A percentile compares a stretch with the other conserved stretches of the same genome.
Conservation (phyloP, 1,284 basidiomycete species). For the Marasmius fiardii region DNA sequence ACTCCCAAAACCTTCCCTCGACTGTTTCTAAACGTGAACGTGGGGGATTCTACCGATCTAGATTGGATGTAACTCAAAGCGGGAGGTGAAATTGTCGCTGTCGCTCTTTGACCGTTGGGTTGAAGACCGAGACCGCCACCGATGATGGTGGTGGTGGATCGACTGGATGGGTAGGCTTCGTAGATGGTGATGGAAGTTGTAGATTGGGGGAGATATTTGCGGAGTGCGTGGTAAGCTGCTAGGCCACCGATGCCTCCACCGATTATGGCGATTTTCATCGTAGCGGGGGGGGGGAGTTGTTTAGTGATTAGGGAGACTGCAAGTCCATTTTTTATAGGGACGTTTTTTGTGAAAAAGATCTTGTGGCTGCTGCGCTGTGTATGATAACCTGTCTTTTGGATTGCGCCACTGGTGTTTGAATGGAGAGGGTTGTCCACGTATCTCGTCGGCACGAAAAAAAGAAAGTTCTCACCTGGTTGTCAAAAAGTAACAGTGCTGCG, state of each 20-base stretch:
- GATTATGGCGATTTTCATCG: slow-evolving; percentile 35
- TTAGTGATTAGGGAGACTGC: neutral
- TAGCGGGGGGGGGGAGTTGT: neutral
- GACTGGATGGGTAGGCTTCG: slow-evolving; percentile 27
- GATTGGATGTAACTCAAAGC: slow-evolving; percentile 28
- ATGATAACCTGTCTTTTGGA: too few relatives aligned
- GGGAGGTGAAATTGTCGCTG: slow-evolving; percentile 25
- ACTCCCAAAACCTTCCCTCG: slow-evolving; percentile 26
- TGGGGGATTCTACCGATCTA: slow-evolving; percentile 23
- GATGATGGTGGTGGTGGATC: slow-evolving; percentile 20
- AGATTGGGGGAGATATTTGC: slow-evolving; percentile 26
- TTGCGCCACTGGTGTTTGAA: too few relatives aligned
- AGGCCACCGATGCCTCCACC: slow-evolving; percentile 37
- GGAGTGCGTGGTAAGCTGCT: slow-evolving; percentile 31
- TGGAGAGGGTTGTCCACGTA: too few relatives aligned
- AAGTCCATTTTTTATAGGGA: neutral
- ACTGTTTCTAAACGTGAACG: slow-evolving; percentile 30
- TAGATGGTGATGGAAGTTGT: slow-evolving; percentile 24
- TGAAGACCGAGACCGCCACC: slow-evolving; percentile 37
- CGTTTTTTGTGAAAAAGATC: neutral
- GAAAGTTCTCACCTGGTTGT: too few relatives aligned
- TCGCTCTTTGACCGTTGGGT: slow-evolving; percentile 36
- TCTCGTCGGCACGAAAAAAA: too few relatives aligned
- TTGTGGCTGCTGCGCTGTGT: too few relatives aligned
- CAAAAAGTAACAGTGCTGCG: too few relatives aligned